Percentiles rank a stretch among this genome's conserved stretches.
Conservation (phyloP, 73 alveolate genomes). For the Paramecium caudatum region DNA sequence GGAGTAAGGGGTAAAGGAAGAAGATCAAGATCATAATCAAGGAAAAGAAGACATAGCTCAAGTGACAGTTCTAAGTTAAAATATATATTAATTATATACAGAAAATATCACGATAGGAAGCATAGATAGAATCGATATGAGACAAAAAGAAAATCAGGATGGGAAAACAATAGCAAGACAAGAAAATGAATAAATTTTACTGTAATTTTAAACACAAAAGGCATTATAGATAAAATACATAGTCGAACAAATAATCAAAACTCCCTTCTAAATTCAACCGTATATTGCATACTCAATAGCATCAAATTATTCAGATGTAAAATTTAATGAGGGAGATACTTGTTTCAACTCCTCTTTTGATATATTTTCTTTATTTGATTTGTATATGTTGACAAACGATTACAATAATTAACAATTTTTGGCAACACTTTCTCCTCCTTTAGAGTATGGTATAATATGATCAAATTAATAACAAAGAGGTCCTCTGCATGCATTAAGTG, state of each 20-base stretch:
- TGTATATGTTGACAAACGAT: slow-evolving; percentile 94
- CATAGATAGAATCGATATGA: slow-evolving; percentile 46
- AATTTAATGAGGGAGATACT: slow-evolving; percentile 64
- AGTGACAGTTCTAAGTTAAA: slow-evolving; percentile 65
- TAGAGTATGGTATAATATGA: slow-evolving; percentile 96
- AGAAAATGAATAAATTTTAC: slow-evolving; percentile 53
- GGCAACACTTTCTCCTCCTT: slow-evolving; percentile 94
- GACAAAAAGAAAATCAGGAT: slow-evolving; percentile 65
- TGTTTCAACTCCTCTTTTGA: slow-evolving; percentile 77
- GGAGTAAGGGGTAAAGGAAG: slow-evolving; percentile 19
- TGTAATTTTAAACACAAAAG: slow-evolving; percentile 34
- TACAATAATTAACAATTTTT: slow-evolving; percentile 95
- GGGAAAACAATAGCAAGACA: slow-evolving; percentile 63
- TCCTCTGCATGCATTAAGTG: slow-evolving; percentile 78
- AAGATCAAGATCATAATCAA: slow-evolving; percentile 35
- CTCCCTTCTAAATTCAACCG: slow-evolving; percentile 77
- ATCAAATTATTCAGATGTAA: slow-evolving; percentile 87
- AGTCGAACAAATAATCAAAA: background rate
- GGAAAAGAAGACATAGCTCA: slow-evolving; percentile 43
- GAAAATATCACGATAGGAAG: slow-evolving; percentile 51
- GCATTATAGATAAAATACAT: background rate
- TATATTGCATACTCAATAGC: slow-evolving; percentile 88
- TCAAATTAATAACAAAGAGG: slow-evolving; percentile 98
- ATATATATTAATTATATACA: slow-evolving; percentile 28
- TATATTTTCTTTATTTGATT: slow-evolving; percentile 82